Conservation (phyloP, 2,329 filamentous ascomycete genomes). For the Metarhizium sp. region DNA sequence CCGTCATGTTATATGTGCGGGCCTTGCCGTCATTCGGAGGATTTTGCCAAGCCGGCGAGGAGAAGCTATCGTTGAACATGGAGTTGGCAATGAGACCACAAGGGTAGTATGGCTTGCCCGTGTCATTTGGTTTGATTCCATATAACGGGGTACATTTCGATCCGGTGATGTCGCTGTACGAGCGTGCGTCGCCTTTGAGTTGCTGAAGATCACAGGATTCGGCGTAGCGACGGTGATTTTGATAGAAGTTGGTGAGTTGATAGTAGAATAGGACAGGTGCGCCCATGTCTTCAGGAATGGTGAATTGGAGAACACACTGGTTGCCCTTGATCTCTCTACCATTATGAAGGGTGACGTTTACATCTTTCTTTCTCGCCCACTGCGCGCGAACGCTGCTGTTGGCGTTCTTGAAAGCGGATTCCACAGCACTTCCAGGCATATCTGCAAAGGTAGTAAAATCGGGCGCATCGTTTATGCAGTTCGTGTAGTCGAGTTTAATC, state of each 20-base stretch:
- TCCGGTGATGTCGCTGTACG: slow-evolving; percentile 48
- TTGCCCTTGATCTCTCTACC: slow-evolving; percentile 27
- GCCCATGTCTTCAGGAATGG: slow-evolving; percentile 67
- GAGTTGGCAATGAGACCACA: slow-evolving; percentile 97
- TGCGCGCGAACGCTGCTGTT: slow-evolving; percentile 27
- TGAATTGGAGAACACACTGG: slow-evolving; percentile 68
- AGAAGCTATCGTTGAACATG: slow-evolving; percentile 89
- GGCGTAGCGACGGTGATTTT: slow-evolving; percentile 95
- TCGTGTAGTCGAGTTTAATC: slow-evolving; percentile 81
- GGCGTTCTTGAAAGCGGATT: slow-evolving; percentile 61
- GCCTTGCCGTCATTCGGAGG: slow-evolving; percentile 19
- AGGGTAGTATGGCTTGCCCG: slow-evolving; percentile 73
- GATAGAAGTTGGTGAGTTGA: slow-evolving; percentile 94
- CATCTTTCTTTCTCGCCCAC: slow-evolving; percentile 31
- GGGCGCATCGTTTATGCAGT: slow-evolving; percentile 55
- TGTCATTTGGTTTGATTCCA: slow-evolving; percentile 28
- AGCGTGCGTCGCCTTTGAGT: slow-evolving; percentile 59
- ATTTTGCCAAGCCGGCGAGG: slow-evolving; percentile 52
- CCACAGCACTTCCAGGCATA: slow-evolving; percentile 51
- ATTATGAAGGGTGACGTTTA: slow-evolving; percentile 31
- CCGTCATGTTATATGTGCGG: slow-evolving; percentile 64
- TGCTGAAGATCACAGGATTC: slow-evolving; percentile 79
- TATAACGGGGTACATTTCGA: slow-evolving; percentile 71
- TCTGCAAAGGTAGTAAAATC: slow-evolving; percentile 23
- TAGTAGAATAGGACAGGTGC: slow-evolving; percentile 91